Evolutionary conservation across 352 stramenopile species (phyloP), one percentile per base, ranked within the genome.

Genomic region (Blastocystis sp.): DNA sequence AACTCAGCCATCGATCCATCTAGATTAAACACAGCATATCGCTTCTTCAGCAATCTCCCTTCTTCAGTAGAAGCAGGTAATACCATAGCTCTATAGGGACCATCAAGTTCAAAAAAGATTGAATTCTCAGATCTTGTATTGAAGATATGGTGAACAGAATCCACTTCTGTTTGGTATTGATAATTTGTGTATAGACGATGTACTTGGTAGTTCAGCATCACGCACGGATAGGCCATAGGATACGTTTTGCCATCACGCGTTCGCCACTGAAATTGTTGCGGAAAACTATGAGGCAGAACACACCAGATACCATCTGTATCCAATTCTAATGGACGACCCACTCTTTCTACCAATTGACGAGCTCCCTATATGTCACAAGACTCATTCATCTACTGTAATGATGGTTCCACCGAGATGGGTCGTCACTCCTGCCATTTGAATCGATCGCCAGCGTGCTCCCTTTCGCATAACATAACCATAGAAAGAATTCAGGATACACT

Each of bases 301-400:
- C 96, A 98, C 97, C 97, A 99, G 92, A 99, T 99, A 87, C 97
- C 97, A 93, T 99, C 97, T 2, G 97, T 99, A 92, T 99, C 97
- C 6, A 99, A 92, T 90, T 99, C 97, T 13, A 99, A 91, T 11
- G 97, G 96, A 9, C 97, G 94, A 7, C 97, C 97, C 87, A 99
- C 94, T 90, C 96, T 94, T 87, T 98, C 95, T 0, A 98, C 95
- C 5, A 98, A 91, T 63, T 93, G 85, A 7, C 91, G 69, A 11
- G 92, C 92, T 34, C 92, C 90, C 89, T 90, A 43, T n/a, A 47
- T 11, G 62, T 43, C 7, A 89, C 8, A 50, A 3, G n/a, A 18
- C 4, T 24, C 13, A 26, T 20, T 34, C 13, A 11, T 34, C 3
- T 30, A 89, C 37, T 94, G 90, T 98, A 91, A 99, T 99, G 63